These are phyloP conservation scores for Blepharisma undulans DNA, from an alignment of 169 alveolate species.

Conservation along the genomic window DNA sequence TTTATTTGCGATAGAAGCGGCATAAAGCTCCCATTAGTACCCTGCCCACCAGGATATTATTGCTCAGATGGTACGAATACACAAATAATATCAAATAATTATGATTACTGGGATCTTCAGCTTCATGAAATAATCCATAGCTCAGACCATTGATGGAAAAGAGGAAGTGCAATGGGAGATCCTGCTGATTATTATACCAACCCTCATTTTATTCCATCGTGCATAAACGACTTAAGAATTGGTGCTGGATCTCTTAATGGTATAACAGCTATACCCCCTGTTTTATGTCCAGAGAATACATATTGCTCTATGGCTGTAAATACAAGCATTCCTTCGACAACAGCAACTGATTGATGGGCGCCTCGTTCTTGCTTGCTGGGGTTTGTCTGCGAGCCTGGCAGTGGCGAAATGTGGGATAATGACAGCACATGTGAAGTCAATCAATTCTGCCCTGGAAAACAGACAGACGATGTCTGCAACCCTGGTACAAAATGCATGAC, in stretches of 20 bases:
- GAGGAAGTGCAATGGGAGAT: not conserved
- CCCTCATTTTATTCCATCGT: not conserved
- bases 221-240: not conserved
- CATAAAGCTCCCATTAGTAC: constrained; percentile 11
- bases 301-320: not conserved
- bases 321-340: not conserved
- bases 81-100: not conserved
- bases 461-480: not conserved
- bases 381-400: not conserved
- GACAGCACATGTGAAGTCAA: not conserved
- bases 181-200: not conserved
- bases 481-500: not conserved
- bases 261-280: not conserved
- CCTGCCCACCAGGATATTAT: constrained; percentile 40
- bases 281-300: not conserved
- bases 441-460: not conserved
- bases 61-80: constrained; percentile 40
- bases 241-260: not conserved
- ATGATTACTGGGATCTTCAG: not conserved
- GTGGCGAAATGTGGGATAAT: not conserved
- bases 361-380: not conserved
- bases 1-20: constrained; percentile 47
- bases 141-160: not conserved
- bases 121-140: too few species aligned
- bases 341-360: not conserved